These are phyloP conservation scores for Breviolum minutum DNA, from an alignment of 73 alveolate genomes.

Conservation along the genomic window DNA sequence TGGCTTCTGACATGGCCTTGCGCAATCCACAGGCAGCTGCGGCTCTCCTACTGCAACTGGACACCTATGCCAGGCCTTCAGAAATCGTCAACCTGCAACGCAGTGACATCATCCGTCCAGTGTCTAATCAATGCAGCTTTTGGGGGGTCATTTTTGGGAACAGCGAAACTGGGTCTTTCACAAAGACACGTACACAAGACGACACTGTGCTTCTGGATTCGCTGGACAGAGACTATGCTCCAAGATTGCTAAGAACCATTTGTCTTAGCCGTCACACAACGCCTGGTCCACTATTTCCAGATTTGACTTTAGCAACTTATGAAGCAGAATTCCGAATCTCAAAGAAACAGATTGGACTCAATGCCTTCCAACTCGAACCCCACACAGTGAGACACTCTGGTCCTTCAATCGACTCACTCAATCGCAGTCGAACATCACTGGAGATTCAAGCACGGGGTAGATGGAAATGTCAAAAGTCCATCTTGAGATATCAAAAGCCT, in stretches of 20 bases:
- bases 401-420: too few species aligned
- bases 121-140: not conserved
- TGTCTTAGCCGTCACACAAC: not conserved
- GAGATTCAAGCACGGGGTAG: too few species aligned
- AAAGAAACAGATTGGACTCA: too few species aligned
- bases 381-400: too few species aligned
- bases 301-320: too few species aligned
- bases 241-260: not conserved
- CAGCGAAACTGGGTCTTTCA: not conserved
- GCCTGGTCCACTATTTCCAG: not conserved
- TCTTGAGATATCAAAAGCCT: too few species aligned
- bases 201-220: not conserved
- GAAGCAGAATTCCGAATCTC: too few species aligned
- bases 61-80: not conserved
- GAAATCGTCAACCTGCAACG: not conserved
- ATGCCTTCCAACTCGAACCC: too few species aligned
- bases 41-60: not conserved
- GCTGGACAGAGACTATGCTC: not conserved
- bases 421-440: too few species aligned
- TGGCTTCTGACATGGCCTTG: not conserved
- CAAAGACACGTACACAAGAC: not conserved
- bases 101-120: not conserved
- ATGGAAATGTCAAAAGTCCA: too few species aligned
- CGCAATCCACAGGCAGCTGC: not conserved
- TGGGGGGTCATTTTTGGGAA: not conserved